Percentiles rank a stretch among this genome's conserved stretches.
Conservation (phyloP, 164 flowering plant species). For the Piper betle region DNA sequence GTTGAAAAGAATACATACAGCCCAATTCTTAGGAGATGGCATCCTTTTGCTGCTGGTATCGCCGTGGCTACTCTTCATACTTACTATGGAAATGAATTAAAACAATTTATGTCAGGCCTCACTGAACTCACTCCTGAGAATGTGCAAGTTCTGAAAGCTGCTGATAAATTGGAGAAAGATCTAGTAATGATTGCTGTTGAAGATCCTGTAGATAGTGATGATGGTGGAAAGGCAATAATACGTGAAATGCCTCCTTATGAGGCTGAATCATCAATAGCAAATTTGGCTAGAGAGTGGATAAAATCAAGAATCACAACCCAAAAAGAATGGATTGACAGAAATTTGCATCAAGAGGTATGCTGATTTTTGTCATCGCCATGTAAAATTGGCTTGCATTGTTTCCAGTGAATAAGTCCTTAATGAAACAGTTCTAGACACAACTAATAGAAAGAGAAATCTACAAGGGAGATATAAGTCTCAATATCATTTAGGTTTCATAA, state of each 20-base stretch:
- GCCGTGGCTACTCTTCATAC: slow-evolving; percentile 89
- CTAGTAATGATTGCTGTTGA: slow-evolving; percentile 89
- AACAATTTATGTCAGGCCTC: slow-evolving; percentile 49
- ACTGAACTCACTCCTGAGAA: slow-evolving; percentile 84
- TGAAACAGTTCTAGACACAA: too few relatives aligned
- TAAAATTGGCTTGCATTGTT: neutral
- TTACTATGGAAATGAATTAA: slow-evolving; percentile 73
- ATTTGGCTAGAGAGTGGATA: slow-evolving; percentile 65
- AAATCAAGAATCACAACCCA: slow-evolving; percentile 49
- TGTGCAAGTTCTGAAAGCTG: slow-evolving; percentile 60
- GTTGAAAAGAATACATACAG: slow-evolving; percentile 67
- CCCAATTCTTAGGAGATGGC: slow-evolving; percentile 71
- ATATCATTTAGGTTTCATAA: too few relatives aligned
- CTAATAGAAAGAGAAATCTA: too few relatives aligned
- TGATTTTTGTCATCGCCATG: neutral
- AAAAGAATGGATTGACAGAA: slow-evolving; percentile 69
- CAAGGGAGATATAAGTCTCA: too few relatives aligned
- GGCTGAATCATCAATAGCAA: slow-evolving; percentile 54
- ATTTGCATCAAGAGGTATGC: slow-evolving; percentile 76
- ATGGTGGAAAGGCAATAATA: slow-evolving; percentile 87
- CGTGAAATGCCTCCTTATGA: slow-evolving; percentile 91
- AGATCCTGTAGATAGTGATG: slow-evolving; percentile 90
- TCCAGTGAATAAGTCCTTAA: neutral
- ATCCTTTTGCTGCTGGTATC: slow-evolving; percentile 81
- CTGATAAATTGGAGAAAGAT: slow-evolving; percentile 84